phyloP scores from a whole-genome alignment of 257 asterid genomes.

The Sherardia arvensis region DNA sequence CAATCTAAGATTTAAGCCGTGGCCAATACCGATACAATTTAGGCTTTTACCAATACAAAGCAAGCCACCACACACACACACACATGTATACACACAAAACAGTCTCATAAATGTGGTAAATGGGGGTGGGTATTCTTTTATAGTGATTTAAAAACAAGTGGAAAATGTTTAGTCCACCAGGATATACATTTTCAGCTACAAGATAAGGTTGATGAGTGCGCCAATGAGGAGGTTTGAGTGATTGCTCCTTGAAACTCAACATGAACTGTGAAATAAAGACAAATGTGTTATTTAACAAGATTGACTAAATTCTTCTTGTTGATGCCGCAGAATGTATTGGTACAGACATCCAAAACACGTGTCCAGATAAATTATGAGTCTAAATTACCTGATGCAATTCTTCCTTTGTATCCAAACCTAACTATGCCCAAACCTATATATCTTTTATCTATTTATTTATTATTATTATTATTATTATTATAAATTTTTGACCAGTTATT shows the following conservation, averaged over 20 bases:
- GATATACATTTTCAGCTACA: slow-evolving; percentile 72
- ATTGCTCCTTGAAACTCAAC: slow-evolving; percentile 78
- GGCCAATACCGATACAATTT: no score
- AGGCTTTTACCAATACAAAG: not conserved
- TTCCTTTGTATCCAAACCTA: slow-evolving; percentile 72
- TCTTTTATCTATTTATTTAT: no score
- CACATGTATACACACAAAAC: no score
- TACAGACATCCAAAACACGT: not conserved
- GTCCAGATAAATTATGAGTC: slow-evolving; percentile 2
- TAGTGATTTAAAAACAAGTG: not conserved
- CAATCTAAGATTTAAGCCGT: no score
- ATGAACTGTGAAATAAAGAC: slow-evolving; percentile 44
- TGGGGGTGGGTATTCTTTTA: not conserved
- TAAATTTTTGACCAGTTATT: no score
- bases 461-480: no score
- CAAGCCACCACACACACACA: no score
- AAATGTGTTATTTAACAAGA: not conserved
- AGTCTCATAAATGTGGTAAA: not conserved
- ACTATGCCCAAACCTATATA: no score
- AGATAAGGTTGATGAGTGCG: slow-evolving; percentile 70
- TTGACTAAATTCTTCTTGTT: not conserved
- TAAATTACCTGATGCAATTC: slow-evolving; percentile 78
- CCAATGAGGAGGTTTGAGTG: slow-evolving; percentile 80
- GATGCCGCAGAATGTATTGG: no score
- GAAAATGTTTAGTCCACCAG: not conserved